phyloP scores from a whole-genome alignment of 805 yeast genomes.

The Lipomyces sp. region DNA sequence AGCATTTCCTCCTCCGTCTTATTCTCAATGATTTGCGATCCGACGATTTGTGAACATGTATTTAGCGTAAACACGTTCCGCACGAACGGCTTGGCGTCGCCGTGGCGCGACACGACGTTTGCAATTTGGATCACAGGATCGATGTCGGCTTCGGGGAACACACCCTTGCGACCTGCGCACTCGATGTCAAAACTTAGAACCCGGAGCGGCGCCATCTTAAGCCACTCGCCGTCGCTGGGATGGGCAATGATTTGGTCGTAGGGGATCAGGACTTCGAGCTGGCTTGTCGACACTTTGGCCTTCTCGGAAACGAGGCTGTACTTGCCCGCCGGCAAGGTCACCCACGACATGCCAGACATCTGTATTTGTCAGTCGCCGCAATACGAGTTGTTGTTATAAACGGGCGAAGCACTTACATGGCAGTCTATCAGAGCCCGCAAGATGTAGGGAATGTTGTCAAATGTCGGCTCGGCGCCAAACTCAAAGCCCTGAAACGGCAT shows the following conservation, averaged over 20 bases:
- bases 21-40: constrained; percentile 80
- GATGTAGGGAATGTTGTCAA: constrained; percentile 84
- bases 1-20: constrained; percentile 79
- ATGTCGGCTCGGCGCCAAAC: constrained; percentile 42
- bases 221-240: constrained; percentile 89
- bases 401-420: constrained; percentile 58
- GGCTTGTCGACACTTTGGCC: constrained; percentile 66
- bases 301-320: constrained; percentile 49
- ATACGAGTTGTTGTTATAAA: background rate
- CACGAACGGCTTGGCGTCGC: constrained; percentile 83
- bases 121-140: constrained; percentile 98
- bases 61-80: constrained; percentile 92
- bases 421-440: constrained; percentile 90
- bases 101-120: constrained; percentile 69
- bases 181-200: constrained; percentile 94
- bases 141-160: constrained; percentile 89
- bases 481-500: background rate
- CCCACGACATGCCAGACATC: constrained; percentile 82
- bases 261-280: constrained; percentile 72
- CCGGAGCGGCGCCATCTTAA: constrained; percentile 88
- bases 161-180: constrained; percentile 96
- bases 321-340: constrained; percentile 74
- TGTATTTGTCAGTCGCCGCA: constrained; percentile 34
- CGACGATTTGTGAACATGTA: constrained; percentile 89
- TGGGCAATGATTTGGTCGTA: constrained; percentile 71